These are phyloP conservation scores for Fraxinus xanthoxyloides DNA, from an alignment of 305 asterid species.

Conservation along the genomic window DNA sequence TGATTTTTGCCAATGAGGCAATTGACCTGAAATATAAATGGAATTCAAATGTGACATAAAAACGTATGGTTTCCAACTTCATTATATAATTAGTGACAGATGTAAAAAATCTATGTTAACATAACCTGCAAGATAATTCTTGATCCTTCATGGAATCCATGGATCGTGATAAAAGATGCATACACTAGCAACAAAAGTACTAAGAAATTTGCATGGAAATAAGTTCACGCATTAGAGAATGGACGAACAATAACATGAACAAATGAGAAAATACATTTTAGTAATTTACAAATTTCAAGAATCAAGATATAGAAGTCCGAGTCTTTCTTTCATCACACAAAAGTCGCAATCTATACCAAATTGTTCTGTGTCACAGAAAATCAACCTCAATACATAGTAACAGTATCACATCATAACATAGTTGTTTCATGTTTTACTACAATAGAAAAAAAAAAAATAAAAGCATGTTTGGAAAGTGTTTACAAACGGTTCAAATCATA, in stretches of 20 bases:
- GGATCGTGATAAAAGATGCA: not conserved
- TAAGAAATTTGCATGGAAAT: not conserved
- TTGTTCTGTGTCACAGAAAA: not conserved
- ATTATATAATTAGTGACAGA: not conserved
- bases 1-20: slow-evolving; percentile 67
- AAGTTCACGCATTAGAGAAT: not conserved
- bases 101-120: not conserved
- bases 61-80: slow-evolving; percentile 7
- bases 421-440: not conserved
- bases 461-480: too few relatives aligned
- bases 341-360: not conserved
- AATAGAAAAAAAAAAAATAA: not conserved
- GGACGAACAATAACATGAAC: not conserved
- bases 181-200: not conserved
- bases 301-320: not conserved
- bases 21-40: slow-evolving; percentile 65
- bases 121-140: not conserved
- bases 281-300: not conserved
- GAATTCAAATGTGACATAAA: slow-evolving; percentile 5
- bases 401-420: not conserved
- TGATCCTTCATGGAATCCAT: not conserved
- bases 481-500: too few relatives aligned
- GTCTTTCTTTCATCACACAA: not conserved
- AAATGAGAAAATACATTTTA: not conserved
- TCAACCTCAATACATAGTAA: not conserved